Evolutionary conservation across 441 rosid species (phyloP).

Genomic region (Adansonia rubrostipa): DNA sequence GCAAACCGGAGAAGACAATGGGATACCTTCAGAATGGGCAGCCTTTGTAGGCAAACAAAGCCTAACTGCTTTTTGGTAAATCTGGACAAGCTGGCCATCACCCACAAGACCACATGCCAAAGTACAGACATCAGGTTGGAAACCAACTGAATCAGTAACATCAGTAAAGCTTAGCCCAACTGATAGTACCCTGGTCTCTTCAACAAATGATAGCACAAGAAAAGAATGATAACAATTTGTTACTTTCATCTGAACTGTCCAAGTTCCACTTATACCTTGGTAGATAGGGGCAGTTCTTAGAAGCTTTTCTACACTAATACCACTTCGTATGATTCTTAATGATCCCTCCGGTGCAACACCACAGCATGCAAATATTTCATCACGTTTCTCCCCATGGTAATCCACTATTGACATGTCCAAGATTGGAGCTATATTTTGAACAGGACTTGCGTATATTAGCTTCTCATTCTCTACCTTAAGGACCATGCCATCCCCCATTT

Average conservation of each 20-base stretch:
- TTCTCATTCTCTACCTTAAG: constrained; percentile 75
- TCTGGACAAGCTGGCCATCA: constrained; percentile 87
- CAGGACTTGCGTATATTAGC: constrained; percentile 59
- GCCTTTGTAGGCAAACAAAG: constrained; percentile 85
- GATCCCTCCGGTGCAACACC: constrained; percentile 98
- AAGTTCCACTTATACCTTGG: constrained; percentile 92
- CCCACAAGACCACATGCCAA: constrained; percentile 90
- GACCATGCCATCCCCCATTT: constrained; percentile 94
- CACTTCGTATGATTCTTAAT: constrained; percentile 86
- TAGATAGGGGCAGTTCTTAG: constrained; percentile 84
- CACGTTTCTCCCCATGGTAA: constrained; percentile 86
- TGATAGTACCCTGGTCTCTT: constrained; percentile 92
- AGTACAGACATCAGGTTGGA: constrained; percentile 91
- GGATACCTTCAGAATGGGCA: constrained; percentile 86
- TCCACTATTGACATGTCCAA: constrained; percentile 87
- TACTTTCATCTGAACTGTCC: constrained; percentile 84
- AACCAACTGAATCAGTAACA: constrained; percentile 96
- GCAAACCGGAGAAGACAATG: constrained; percentile 74
- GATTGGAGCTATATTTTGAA: constrained; percentile 92
- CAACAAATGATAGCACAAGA: constrained; percentile 93
- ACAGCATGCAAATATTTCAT: constrained; percentile 95
- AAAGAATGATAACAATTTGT: constrained; percentile 83
- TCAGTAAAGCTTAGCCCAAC: constrained; percentile 95
- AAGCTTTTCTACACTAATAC: constrained; percentile 83
- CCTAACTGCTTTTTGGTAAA: constrained; percentile 82